These are phyloP conservation scores for Anthracocystis walkeri DNA, from an alignment of 1,284 basidiomycete genomes.

Conservation along the genomic window DNA sequence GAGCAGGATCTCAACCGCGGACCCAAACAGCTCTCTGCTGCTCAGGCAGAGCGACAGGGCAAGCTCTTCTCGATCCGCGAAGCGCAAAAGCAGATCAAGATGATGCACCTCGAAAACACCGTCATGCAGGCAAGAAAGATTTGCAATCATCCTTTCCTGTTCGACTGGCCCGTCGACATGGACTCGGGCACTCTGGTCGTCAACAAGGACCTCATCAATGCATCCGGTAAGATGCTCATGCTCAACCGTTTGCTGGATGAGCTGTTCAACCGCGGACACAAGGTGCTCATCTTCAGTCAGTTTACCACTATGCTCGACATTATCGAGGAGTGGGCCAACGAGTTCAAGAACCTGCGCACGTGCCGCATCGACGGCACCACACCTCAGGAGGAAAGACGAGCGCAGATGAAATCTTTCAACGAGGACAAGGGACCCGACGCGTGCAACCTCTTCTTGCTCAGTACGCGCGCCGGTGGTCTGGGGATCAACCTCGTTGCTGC, in stretches of 20 bases:
- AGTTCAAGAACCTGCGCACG: constrained; percentile 80
- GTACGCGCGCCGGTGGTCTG: constrained; percentile 90
- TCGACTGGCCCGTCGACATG: constrained; percentile 85
- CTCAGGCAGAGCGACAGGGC: constrained; percentile 54
- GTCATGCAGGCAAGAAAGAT: constrained; percentile 85
- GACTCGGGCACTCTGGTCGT: constrained; percentile 72
- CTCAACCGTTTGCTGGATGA: constrained; percentile 87
- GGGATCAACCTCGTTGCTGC: constrained; percentile 89
- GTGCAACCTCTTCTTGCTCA: constrained; percentile 86
- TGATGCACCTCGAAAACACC: constrained; percentile 89
- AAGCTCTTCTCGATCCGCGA: constrained; percentile 56
- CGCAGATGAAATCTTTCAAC: constrained; percentile 88
- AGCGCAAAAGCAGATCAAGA: constrained; percentile 80
- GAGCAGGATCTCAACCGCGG: constrained; percentile 35
- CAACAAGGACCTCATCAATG: constrained; percentile 80
- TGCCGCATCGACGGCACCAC: constrained; percentile 93
- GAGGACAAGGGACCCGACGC: constrained; percentile 76
- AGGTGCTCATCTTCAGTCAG: constrained; percentile 83
- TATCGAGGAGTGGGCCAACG: constrained; percentile 74
- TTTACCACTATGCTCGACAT: constrained; percentile 94
- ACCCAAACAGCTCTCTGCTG: constrained; percentile 29
- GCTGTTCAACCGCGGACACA: constrained; percentile 84
- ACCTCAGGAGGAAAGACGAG: constrained; percentile 80
- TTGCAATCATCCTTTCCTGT: constrained; percentile 92
- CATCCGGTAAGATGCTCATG: constrained; percentile 96